Evolutionary conservation across 2,329 filamentous ascomycete species (phyloP).

Genomic region (Dactylellina leptospora): DNA sequence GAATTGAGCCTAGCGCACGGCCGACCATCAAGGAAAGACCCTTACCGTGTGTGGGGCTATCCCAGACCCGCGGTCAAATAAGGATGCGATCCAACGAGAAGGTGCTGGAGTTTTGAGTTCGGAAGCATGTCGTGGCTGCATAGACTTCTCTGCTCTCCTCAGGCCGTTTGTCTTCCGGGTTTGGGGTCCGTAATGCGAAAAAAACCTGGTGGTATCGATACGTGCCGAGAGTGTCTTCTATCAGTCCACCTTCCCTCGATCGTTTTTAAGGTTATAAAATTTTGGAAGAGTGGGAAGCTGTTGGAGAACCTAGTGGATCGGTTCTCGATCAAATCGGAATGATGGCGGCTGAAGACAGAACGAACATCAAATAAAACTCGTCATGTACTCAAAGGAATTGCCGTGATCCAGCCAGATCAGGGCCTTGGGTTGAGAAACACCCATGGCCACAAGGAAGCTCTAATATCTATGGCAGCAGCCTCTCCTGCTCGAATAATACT

Average conservation of each 20-base stretch:
- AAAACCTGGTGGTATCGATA: slow-evolving; percentile 34
- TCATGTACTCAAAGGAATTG: slow-evolving; percentile 14
- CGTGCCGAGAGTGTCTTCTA: slow-evolving; percentile 17
- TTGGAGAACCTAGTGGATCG: neutral
- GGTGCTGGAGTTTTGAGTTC: slow-evolving; percentile 44
- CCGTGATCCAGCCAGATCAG: slow-evolving; percentile 29
- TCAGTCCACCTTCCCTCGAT: slow-evolving; percentile 33
- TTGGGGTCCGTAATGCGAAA: slow-evolving; percentile 19
- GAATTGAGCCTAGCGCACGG: slow-evolving; percentile 48
- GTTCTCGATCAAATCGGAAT: slow-evolving; percentile 6
- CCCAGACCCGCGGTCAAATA: slow-evolving; percentile 53
- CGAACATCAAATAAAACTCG: too few relatives aligned
- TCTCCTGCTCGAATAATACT: slow-evolving; percentile 22
- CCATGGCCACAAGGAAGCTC: slow-evolving; percentile 33
- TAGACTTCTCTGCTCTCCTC: slow-evolving; percentile 25
- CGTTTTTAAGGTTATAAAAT: slow-evolving; percentile 26
- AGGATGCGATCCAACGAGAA: slow-evolving; percentile 53
- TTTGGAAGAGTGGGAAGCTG: neutral
- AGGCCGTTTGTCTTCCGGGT: slow-evolving; percentile 30
- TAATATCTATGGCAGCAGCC: slow-evolving; percentile 16
- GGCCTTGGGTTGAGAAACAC: slow-evolving; percentile 51
- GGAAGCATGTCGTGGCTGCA: slow-evolving; percentile 51
- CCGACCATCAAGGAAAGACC: slow-evolving; percentile 34
- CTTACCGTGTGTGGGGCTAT: slow-evolving; percentile 35
- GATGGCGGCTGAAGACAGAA: slow-evolving; percentile 16